Base-by-base conservation (phyloP, 768 basidiomycete genomes). In the Mycena vitilis region DNA sequence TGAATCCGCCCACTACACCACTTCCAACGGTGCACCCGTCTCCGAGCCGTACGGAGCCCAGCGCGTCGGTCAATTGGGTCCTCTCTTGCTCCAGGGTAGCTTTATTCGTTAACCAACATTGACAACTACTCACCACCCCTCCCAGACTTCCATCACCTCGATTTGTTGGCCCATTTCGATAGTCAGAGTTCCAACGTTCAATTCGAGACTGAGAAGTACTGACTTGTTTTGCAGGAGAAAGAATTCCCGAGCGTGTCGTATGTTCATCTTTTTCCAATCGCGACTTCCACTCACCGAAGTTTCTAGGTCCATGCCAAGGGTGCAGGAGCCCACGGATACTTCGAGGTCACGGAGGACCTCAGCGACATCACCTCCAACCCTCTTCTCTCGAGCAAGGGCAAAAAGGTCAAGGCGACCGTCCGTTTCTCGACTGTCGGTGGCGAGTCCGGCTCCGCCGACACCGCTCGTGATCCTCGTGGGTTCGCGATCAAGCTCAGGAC, bases 401-500 rank as follows among this genome's bases (percentile, higher is more conserved):
- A 89, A 81, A 84, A 91, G 81, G 89, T 90, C 60, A 88, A 87
- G 38, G 80, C 88, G 11, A 96, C 95, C 61, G 88, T 89, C 47
- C 91, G 97, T 53, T 98, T 98, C 88, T 95, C 94, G 52, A 99
- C 97, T 16, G 97, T 98, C 60, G 91, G 91, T 71, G 96, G 96
- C 60, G 93, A 95, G 73, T 83, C 85, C 44, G 96, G 96, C 18
- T 94, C 93, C 57, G 90, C 96, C 20, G 96, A 98, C 74, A 93
- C 89, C n/a, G 93, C 93, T 65, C 91, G 96, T 68, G 96, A 98
- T 74, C 95, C 95, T 30, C 91, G 95, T 82, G 97, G 97, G 2
- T 98, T 98, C 75, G 92, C 97, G 6, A 77, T 93, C 81, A 93
- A 96, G 81, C 85, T 98, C 71, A 93, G 89, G 78, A 95, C 97